phyloP scores from a whole-genome alignment of 2,329 filamentous ascomycete species.

The Blumeriella jaapii region DNA sequence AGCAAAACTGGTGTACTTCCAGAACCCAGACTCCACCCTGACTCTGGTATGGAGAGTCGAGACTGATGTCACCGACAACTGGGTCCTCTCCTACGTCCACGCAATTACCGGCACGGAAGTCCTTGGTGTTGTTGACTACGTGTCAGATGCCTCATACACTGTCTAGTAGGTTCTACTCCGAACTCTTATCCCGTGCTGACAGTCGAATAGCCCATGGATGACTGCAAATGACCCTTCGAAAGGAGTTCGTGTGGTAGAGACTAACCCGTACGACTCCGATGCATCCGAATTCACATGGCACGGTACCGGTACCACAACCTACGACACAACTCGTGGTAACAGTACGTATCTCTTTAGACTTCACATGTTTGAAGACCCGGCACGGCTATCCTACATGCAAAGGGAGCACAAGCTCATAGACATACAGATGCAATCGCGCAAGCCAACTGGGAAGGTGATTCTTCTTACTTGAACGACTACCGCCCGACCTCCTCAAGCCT shows the following conservation, averaged over 20 bases:
- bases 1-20: conserved; percentile 43
- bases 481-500: conserved; percentile 30
- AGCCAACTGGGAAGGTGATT: conserved; percentile 36
- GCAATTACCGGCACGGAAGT: conserved; percentile 33
- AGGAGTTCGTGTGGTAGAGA: conserved; percentile 33
- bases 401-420: not conserved
- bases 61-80: conserved; percentile 44
- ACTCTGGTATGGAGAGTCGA: conserved; percentile 45
- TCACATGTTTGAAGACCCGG: not conserved
- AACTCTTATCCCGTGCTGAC: conserved; percentile 3
- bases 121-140: conserved; percentile 45
- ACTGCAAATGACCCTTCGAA: conserved; percentile 42
- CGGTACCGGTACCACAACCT: conserved; percentile 35
- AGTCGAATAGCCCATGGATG: conserved; percentile 35
- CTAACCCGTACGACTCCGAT: conserved; percentile 36
- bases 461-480: conserved; percentile 36
- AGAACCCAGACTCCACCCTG: conserved; percentile 34
- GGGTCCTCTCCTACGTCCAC: conserved; percentile 48
- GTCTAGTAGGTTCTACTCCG: conserved; percentile 34
- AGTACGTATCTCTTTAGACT: conserved; percentile 20
- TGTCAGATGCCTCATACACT: conserved; percentile 41
- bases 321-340: conserved; percentile 45
- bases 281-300: conserved; percentile 44
- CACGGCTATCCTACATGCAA: not conserved
- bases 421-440: conserved; percentile 38